Percentiles rank a stretch among this genome's conserved stretches.
Conservation (phyloP, 2,329 filamentous ascomycete species). For the Xylariales sp. region DNA sequence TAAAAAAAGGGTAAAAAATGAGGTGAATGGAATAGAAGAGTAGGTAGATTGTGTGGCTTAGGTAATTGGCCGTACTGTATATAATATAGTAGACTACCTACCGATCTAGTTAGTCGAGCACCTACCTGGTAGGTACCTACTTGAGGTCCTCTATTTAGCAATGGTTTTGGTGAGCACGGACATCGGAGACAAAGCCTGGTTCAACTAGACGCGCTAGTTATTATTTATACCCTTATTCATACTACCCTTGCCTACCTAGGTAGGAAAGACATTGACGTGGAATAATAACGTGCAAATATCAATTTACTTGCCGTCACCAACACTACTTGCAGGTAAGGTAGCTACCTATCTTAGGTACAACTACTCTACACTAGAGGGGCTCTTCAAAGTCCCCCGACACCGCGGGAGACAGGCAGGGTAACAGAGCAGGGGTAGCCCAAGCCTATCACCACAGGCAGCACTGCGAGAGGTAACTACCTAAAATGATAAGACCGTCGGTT, state of each 20-base stretch:
- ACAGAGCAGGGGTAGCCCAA: slow-evolving; percentile 18
- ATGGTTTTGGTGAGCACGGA: slow-evolving; percentile 12
- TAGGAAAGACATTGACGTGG: too few relatives aligned
- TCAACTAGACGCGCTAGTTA: too few relatives aligned
- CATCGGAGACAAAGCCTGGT: neutral
- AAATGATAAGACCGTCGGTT: neutral
- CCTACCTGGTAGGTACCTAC: too few relatives aligned
- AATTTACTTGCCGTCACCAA: too few relatives aligned
- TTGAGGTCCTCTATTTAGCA: neutral
- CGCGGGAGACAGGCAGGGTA: slow-evolving; percentile 7
- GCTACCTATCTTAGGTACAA: too few relatives aligned
- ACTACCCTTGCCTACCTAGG: too few relatives aligned
- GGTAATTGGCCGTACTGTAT: neutral
- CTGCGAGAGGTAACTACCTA: neutral
- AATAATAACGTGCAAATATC: too few relatives aligned
- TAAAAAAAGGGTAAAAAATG: neutral
- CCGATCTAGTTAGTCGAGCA: too few relatives aligned
- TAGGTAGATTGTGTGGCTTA: neutral
- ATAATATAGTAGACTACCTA: too few relatives aligned
- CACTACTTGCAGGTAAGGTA: too few relatives aligned
- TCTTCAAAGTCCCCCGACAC: slow-evolving; percentile 10
- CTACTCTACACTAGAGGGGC: neutral
- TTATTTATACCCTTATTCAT: too few relatives aligned
- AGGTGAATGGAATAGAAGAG: neutral
- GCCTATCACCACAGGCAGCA: slow-evolving; percentile 1